These are phyloP conservation scores for Chaetomium tenue DNA, from an alignment of 495 filamentous ascomycete species.

Conservation along the genomic window DNA sequence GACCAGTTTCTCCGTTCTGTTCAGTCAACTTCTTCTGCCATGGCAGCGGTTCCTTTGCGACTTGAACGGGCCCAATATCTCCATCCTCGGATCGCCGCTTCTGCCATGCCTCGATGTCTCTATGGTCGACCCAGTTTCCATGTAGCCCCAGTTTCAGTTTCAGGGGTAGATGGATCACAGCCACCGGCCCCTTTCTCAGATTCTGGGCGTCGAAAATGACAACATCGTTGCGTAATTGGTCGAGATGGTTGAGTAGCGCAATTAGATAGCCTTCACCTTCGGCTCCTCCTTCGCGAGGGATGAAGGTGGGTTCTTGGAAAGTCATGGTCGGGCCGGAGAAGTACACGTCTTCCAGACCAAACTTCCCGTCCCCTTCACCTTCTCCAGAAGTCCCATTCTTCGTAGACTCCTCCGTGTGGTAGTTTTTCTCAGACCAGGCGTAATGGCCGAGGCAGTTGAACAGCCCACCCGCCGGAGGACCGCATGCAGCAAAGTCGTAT, in stretches of 20 bases:
- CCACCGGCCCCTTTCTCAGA: slow-evolving; percentile 45
- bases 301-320: slow-evolving; percentile 60
- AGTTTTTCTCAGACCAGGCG: slow-evolving; percentile 37
- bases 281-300: slow-evolving; percentile 43
- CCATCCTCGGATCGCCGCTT: slow-evolving; percentile 33
- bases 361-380: slow-evolving; percentile 19
- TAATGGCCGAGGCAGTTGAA: slow-evolving; percentile 51
- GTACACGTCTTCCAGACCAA: slow-evolving; percentile 41
- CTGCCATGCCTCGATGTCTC: slow-evolving; percentile 48
- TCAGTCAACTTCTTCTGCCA: slow-evolving; percentile 39
- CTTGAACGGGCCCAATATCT: slow-evolving; percentile 44
- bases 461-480: slow-evolving; percentile 48
- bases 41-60: slow-evolving; percentile 42
- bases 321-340: slow-evolving; percentile 51
- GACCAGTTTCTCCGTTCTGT: background rate
- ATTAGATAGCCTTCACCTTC: slow-evolving; percentile 60
- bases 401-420: slow-evolving; percentile 12
- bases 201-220: slow-evolving; percentile 51
- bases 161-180: slow-evolving; percentile 47
- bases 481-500: slow-evolving; percentile 52
- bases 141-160: slow-evolving; percentile 47
- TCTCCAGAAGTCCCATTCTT: background rate
- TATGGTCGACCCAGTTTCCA: slow-evolving; percentile 49
- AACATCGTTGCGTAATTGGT: slow-evolving; percentile 50
- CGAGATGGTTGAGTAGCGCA: slow-evolving; percentile 55